Percentiles rank a stretch among this genome's conserved stretches.
Evolutionary conservation across 1,284 basidiomycete species (phyloP).

Genomic region (Apiotrichum domesticum): DNA sequence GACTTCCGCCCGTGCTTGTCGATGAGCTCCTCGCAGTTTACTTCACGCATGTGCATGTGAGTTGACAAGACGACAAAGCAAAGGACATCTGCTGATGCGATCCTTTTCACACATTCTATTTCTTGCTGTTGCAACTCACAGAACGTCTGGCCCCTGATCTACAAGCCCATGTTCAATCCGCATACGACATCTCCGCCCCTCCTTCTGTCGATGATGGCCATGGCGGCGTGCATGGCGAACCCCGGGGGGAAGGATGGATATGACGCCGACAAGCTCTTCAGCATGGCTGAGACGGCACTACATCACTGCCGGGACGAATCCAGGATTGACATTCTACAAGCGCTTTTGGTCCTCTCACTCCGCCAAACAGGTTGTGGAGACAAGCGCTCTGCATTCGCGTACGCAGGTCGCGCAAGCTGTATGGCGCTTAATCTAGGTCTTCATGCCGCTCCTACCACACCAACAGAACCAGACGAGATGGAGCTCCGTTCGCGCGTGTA

Average conservation of each 20-base stretch:
- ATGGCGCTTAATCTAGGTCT: conserved; percentile 49
- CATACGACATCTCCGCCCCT: conserved; percentile 29
- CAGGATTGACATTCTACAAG: conserved; percentile 40
- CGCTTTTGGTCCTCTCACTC: conserved; percentile 45
- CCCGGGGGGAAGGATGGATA: conserved; percentile 58
- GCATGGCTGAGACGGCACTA: conserved; percentile 33
- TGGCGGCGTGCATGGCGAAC: conserved; percentile 35
- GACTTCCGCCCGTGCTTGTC: conserved; percentile 21
- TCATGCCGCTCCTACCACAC: conserved; percentile 31
- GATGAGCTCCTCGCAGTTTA: conserved; percentile 39
- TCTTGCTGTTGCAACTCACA: conserved; percentile 1
- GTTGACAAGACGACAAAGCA: conserved; percentile 1
- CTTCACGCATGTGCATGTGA: conserved; percentile 39
- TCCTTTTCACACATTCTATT: not conserved
- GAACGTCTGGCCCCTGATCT: conserved; percentile 46
- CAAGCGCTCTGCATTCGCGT: conserved; percentile 45
- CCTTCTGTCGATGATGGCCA: conserved; percentile 37
- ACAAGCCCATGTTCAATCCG: conserved; percentile 41
- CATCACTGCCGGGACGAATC: conserved; percentile 26
- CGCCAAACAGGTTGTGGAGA: conserved; percentile 48
- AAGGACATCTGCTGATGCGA: conserved; percentile 5
- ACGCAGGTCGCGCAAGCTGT: conserved; percentile 43
- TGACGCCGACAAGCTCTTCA: conserved; percentile 56
- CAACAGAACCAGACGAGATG: conserved; percentile 30
- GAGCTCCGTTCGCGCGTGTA: conserved; percentile 44